Percentiles rank a stretch among this genome's conserved stretches.
Evolutionary conservation across 148 eudicot genomes (phyloP).

Genomic region (Rhododendron vialii): DNA sequence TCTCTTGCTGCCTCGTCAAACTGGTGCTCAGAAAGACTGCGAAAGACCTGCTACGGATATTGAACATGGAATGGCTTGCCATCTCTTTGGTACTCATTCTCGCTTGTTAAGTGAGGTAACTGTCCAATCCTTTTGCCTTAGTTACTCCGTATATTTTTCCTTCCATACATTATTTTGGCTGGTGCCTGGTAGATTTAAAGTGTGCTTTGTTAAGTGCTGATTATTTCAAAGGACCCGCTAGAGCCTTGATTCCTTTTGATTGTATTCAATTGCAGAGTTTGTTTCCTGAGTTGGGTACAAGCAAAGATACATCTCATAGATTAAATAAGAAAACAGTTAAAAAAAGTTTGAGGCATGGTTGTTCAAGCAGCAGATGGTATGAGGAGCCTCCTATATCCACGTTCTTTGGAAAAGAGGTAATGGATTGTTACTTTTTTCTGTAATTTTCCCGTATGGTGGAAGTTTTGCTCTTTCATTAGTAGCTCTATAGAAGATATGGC

Average conservation of each 20-base stretch:
- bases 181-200: background rate
- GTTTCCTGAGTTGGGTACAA: conserved; percentile 32
- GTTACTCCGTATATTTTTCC: background rate
- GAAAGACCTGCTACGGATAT: conserved; percentile 36
- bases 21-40: conserved; percentile 18
- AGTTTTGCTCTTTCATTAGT: background rate
- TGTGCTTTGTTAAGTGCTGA: background rate
- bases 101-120: conserved; percentile 56
- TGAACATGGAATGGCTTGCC: conserved; percentile 37
- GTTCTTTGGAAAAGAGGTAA: conserved; percentile 25
- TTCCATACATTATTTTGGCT: background rate
- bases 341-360: conserved; percentile 16
- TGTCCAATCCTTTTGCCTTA: background rate
- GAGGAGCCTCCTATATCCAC: conserved; percentile 18
- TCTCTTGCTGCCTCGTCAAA: conserved; percentile 18
- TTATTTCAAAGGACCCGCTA: background rate
- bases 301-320: conserved; percentile 19
- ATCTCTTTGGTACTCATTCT: conserved; percentile 30
- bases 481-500: background rate
- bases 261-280: conserved; percentile 29
- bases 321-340: conserved; percentile 28
- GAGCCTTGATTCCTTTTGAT: background rate
- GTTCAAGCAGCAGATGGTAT: conserved; percentile 20
- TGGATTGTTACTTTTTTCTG: background rate
- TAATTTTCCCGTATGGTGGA: background rate